Evolutionary conservation across 257 asterid species (phyloP), one percentile per base, ranked within the genome.

Genomic region (Solanum pennellii): DNA sequence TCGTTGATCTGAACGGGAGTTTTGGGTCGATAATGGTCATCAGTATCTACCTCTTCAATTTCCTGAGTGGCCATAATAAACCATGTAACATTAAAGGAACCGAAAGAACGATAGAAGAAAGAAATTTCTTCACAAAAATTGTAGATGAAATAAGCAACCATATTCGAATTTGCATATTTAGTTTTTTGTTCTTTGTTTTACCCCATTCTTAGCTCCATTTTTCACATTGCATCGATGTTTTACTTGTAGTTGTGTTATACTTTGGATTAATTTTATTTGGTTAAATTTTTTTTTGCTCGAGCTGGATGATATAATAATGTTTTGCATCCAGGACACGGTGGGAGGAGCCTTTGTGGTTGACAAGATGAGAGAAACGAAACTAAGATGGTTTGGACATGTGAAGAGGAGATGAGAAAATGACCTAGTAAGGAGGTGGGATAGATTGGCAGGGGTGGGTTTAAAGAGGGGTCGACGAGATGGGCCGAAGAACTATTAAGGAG

Each of bases 11-110:
- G 91, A 82, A 97, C 95, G 20, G 93, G 95, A 18, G 95, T 87
- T 93, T 95, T 97, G 79, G 99, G 99, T 87, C 90, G 94, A 92
- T 95, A 97, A 89, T 95, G 98, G 86, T 97, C 98, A 47, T 97
- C 99, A 1, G 99, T 97, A 91, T 97, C 98, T 23, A 88, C 98
- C 91, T 97, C 99, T 91, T 97, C 99, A 85, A 97, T 95, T 92
- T 97, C 99, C 99, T 95, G 92, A 82, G 88, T 89, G 18, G 62
- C 83, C 7, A 84, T 49, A 23, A 23, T 6, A 41, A 88, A 77
- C 73, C 86, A 85, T 75, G 59, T 39, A 85, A 85, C 37, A 35
- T 49, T 87, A n/a, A 27, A 88, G 59, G 75, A 47, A 27, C 6
- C 37, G 33, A n/a, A 80, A 12, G 68, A n/a, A 87, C 21, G 84